Conservation (phyloP, 257 asterid genomes). For the Lycium ferocissimum region DNA sequence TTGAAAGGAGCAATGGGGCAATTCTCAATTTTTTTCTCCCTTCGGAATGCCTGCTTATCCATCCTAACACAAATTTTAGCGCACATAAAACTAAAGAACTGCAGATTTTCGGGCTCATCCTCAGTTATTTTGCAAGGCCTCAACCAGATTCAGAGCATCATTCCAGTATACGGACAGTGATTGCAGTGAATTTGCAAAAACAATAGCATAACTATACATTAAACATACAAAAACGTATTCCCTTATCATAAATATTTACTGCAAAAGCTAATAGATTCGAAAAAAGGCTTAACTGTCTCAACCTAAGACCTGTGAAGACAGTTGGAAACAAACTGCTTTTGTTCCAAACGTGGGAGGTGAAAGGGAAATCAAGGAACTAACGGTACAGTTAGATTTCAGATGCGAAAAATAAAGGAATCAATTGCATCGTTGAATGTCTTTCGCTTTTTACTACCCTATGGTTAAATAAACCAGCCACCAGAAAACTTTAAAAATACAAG, state of each 20-base stretch:
- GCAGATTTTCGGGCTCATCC: not conserved
- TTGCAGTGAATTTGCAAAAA: not conserved
- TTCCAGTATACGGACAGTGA: too few relatives aligned
- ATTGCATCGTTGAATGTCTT: not conserved
- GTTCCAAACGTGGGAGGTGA: not conserved
- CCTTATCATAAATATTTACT: not conserved
- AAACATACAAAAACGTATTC: not conserved
- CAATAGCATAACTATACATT: not conserved
- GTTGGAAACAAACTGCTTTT: not conserved
- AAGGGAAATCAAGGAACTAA: not conserved
- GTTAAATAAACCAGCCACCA: slow-evolving; percentile 17
- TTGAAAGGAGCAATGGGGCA: not conserved
- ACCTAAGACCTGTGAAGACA: not conserved
- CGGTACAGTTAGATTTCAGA: not conserved
- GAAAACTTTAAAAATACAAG: not conserved
- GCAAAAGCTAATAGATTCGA: too few relatives aligned
- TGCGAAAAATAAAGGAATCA: not conserved
- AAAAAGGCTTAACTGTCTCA: too few relatives aligned
- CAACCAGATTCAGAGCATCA: not conserved
- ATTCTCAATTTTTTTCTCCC: not conserved
- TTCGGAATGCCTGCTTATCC: not conserved
- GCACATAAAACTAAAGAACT: not conserved
- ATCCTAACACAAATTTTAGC: not conserved
- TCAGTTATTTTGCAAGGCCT: not conserved
- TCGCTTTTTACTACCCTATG: not conserved